Base-by-base conservation (phyloP, 805 yeast species). In the Blastobotrys peoriensis region DNA sequence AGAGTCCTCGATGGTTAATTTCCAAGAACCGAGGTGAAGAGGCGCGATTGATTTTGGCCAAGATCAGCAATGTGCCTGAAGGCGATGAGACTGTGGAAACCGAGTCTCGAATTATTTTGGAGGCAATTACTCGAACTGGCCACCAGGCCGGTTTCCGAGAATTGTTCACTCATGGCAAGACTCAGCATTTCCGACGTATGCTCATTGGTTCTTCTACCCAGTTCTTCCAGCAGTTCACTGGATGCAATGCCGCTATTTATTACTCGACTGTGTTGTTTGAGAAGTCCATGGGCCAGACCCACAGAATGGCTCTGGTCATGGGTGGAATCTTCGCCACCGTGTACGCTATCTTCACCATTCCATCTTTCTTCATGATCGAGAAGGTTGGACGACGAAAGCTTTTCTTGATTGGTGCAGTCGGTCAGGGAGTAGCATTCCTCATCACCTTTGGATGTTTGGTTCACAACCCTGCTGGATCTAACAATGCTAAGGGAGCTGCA, bases 1-100 rank as follows among this genome's bases (percentile, higher is more conserved):
- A 89, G 63, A 79, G 91, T 38, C 96, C 96, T 0, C 71, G 97
- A 50, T 89, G 75, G 68, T 79, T 76, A 58, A 86, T 91, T 8
- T 79, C 79, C 56, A 79, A 82, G 54, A 82, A 83, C 58, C 53
- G 74, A 64, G 48, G 70, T 70, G 58, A 67, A 62, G 67, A 63
- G 45, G 67, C 62, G 18, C 63, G 70, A 19, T 68, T 79, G 16
- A 72, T 79, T 40, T 71, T 76, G 49, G 72, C 74, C 57, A 67
- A 76, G 57, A 70, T 74, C 48, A 60, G 49, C n/a, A 46, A 43
- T 15, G 23, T 40, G 5, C 25, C 39, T 10, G 23, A 34, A 8
- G 34, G 19, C 23, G 48, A 49, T 23, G 50, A 39, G 23, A 23
- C 43, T 8, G 45, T 53, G 22, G 36, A 38, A 10, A 4, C n/a